These are phyloP conservation scores for Drosera capensis DNA, from an alignment of 148 eudicot species.

Conservation along the genomic window DNA sequence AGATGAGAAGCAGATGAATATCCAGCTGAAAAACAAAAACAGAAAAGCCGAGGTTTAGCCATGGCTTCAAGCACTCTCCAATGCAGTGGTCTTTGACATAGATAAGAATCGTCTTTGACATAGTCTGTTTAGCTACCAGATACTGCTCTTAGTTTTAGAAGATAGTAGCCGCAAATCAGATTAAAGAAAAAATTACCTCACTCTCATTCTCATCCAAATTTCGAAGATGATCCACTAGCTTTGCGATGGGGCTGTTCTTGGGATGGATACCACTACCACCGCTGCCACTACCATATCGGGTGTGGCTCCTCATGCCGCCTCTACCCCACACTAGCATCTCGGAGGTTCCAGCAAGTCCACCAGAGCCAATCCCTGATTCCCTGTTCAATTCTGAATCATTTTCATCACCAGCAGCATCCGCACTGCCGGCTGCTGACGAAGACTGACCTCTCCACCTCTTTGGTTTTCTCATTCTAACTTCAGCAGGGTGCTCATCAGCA, in stretches of 20 bases:
- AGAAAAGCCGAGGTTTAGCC: neutral
- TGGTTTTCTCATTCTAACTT: slow-evolving; percentile 28
- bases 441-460: slow-evolving; percentile 41
- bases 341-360: slow-evolving; percentile 31
- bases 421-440: slow-evolving; percentile 26
- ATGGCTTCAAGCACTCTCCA: neutral
- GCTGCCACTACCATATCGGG: slow-evolving; percentile 32
- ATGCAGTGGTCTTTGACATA: neutral
- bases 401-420: slow-evolving; percentile 32
- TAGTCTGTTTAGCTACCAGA: neutral
- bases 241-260: slow-evolving; percentile 30
- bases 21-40: slow-evolving; percentile 31
- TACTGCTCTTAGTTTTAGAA: neutral
- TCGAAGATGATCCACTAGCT: slow-evolving; percentile 34
- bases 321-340: slow-evolving; percentile 63
- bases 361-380: slow-evolving; percentile 27
- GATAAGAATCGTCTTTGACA: neutral
- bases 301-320: slow-evolving; percentile 62
- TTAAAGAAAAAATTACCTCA: slow-evolving; percentile 24
- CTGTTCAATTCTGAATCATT: slow-evolving; percentile 34
- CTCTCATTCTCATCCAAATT: slow-evolving; percentile 25
- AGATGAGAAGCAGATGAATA: slow-evolving; percentile 37
- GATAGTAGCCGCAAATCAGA: neutral
- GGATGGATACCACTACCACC: slow-evolving; percentile 29
- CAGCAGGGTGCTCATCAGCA: slow-evolving; percentile 50